Evolutionary conservation across 352 stramenopile species (phyloP).

Genomic region (Phytopythium mirpurense): DNA sequence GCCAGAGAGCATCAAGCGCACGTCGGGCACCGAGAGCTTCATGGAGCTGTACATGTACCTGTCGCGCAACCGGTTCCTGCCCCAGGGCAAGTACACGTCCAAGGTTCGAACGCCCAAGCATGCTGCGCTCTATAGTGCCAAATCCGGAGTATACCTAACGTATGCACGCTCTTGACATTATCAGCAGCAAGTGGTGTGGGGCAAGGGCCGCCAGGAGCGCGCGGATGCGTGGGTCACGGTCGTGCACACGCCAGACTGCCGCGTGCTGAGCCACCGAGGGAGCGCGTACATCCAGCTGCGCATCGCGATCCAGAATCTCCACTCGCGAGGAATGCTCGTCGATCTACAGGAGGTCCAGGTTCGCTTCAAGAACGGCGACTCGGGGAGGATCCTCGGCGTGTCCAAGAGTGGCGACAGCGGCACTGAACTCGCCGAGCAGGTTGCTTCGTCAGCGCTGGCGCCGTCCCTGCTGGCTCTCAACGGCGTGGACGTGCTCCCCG

Average conservation of each 20-base stretch:
- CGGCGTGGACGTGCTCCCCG: slow-evolving; percentile 27
- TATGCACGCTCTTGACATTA: too few relatives aligned
- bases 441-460: slow-evolving; percentile 19
- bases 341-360: slow-evolving; percentile 61
- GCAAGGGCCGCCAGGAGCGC: slow-evolving; percentile 52
- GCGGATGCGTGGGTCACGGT: slow-evolving; percentile 72
- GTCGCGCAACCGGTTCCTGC: slow-evolving; percentile 45
- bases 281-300: slow-evolving; percentile 58
- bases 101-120: too few relatives aligned
- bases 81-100: slow-evolving; percentile 57
- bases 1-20: slow-evolving; percentile 36
- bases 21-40: slow-evolving; percentile 41
- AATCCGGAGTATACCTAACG: too few relatives aligned
- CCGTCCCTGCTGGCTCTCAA: slow-evolving; percentile 55
- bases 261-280: slow-evolving; percentile 22
- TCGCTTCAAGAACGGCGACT: slow-evolving; percentile 61
- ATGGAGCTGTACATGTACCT: slow-evolving; percentile 60
- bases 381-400: slow-evolving; percentile 38
- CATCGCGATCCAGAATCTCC: slow-evolving; percentile 64
- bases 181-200: slow-evolving; percentile 67
- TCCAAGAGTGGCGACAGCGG: background rate
- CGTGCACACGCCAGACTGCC: slow-evolving; percentile 64
- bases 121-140: too few relatives aligned
- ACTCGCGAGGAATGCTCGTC: slow-evolving; percentile 42
- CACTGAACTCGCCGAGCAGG: background rate